phyloP scores from a whole-genome alignment of 768 basidiomycete species.

The Leucosporidium creatinivorum region DNA sequence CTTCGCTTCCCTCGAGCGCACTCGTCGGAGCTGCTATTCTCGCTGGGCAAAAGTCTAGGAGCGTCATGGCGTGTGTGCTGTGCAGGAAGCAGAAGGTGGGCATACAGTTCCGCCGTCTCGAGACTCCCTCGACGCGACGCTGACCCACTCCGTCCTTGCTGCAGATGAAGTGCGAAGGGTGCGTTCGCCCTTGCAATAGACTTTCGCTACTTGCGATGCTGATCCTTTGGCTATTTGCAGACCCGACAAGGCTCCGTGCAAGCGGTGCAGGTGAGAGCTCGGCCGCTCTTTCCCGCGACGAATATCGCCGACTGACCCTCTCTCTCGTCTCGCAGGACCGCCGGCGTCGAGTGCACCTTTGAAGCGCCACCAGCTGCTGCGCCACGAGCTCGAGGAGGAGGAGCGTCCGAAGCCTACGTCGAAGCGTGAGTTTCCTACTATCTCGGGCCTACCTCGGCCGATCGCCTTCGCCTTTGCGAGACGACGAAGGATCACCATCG shows the following conservation, averaged over 20 bases:
- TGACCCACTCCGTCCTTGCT: no score
- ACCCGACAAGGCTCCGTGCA: conserved; percentile 24
- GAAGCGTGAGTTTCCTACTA: conserved; percentile 9
- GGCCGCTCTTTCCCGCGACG: neutral
- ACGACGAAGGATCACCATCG: no score
- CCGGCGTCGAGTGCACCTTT: conserved; percentile 27
- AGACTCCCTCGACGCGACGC: no score
- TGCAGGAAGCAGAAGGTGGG: conserved; percentile 25
- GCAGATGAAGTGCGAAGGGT: conserved; percentile 32
- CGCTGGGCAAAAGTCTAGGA: conserved; percentile 15
- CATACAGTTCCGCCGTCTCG: no score
- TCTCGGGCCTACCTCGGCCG: neutral
- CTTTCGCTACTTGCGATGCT: neutral
- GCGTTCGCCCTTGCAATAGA: no score
- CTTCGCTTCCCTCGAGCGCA: no score
- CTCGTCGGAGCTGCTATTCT: no score
- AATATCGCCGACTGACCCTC: neutral
- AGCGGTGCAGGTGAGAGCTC: conserved; percentile 6
- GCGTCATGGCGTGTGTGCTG: conserved; percentile 23
- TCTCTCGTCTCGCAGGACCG: neutral
- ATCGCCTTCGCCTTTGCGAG: neutral
- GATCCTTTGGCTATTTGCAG: neutral
- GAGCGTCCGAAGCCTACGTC: conserved; percentile 16
- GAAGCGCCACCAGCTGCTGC: conserved; percentile 18
- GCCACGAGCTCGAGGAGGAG: conserved; percentile 4